Evolutionary conservation across 495 filamentous ascomycete genomes (phyloP).

Genomic region (Bathelium albidoporum): DNA sequence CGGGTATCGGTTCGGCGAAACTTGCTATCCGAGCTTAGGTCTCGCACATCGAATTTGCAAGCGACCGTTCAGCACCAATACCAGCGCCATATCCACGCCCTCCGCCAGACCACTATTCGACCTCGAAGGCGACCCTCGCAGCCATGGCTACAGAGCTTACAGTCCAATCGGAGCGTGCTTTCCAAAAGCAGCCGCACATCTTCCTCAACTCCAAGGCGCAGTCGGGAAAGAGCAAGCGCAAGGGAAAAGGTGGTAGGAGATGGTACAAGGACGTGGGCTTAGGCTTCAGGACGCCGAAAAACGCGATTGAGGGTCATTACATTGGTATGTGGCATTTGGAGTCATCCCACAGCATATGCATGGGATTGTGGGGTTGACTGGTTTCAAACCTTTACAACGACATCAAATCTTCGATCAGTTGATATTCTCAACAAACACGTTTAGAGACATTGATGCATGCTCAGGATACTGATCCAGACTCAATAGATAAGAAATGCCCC

Average conservation of each 20-base stretch:
- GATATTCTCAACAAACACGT: neutral
- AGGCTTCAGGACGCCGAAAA: conserved; percentile 95
- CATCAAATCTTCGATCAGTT: neutral
- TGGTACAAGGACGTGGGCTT: conserved; percentile 99
- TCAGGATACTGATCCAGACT: neutral
- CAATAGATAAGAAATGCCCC: conserved; percentile 98
- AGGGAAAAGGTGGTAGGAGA: conserved; percentile 79
- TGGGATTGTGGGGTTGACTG: neutral
- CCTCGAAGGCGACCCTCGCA: conserved; percentile 17
- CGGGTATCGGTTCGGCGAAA: neutral
- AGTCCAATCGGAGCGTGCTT: conserved; percentile 30
- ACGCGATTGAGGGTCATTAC: conserved; percentile 94
- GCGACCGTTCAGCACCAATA: neutral
- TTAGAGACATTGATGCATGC: neutral
- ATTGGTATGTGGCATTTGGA: conserved; percentile 67
- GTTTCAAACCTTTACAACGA: neutral
- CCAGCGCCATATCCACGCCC: neutral
- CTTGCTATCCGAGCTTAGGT: neutral
- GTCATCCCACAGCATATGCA: too few species aligned
- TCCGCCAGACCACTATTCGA: neutral
- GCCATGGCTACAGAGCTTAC: conserved; percentile 31
- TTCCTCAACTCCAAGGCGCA: conserved; percentile 87
- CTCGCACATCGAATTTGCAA: conserved; percentile 5
- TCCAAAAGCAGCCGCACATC: conserved; percentile 79
- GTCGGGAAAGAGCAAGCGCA: conserved; percentile 72